Conservation (phyloP, 2,329 filamentous ascomycete genomes). For the Colletotrichum graminicola region DNA sequence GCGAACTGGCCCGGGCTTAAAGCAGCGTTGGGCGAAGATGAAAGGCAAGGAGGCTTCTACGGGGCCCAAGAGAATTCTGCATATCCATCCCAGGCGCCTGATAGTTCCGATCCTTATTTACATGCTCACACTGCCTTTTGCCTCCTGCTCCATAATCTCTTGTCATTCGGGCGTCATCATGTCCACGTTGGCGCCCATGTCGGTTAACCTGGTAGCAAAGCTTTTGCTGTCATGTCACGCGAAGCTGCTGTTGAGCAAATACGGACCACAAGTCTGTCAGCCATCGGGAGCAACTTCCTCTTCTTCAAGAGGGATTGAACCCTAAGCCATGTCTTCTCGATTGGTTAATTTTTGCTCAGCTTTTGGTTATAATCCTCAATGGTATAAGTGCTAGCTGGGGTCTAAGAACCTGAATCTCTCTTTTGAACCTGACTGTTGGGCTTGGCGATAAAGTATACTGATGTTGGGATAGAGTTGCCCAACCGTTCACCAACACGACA, state of each 20-base stretch:
- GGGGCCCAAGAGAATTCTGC: not conserved
- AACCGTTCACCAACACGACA: not conserved
- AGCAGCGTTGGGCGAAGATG: too few relatives aligned
- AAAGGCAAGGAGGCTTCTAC: not conserved
- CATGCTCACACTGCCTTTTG: not conserved
- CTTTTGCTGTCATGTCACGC: not conserved
- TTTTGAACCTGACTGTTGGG: not conserved
- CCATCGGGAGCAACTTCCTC: too few relatives aligned
- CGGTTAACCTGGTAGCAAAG: not conserved
- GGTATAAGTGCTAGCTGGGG: not conserved
- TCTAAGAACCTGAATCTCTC: not conserved
- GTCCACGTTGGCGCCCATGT: not conserved
- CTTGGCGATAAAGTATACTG: not conserved
- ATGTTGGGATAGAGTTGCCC: not conserved
- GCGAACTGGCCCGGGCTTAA: too few relatives aligned
- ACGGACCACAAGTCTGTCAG: not conserved
- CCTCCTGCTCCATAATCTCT: not conserved
- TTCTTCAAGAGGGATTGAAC: too few relatives aligned
- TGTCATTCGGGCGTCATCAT: not conserved
- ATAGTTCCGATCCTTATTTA: not conserved
- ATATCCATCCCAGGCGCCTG: too few relatives aligned
- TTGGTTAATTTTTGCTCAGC: not conserved
- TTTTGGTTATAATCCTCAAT: too few relatives aligned
- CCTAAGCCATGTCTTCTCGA: too few relatives aligned
- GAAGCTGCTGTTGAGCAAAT: not conserved